Conservation (phyloP, 2,329 filamentous ascomycete genomes). For the Coniochaeta prunicola region DNA sequence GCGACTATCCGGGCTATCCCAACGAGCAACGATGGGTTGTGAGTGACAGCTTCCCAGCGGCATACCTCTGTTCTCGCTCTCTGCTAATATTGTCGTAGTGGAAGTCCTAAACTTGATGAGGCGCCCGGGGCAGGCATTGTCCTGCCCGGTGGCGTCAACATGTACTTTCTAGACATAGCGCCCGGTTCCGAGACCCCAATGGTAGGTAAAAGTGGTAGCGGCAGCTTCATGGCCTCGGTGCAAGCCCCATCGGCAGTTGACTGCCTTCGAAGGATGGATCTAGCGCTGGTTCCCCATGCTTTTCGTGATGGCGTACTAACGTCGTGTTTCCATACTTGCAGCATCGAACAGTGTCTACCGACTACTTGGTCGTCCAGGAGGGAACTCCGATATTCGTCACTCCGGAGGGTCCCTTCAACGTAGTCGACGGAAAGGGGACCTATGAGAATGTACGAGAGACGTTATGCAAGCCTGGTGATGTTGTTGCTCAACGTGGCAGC, state of each 20-base stretch:
- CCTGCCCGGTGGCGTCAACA: slow-evolving; percentile 21
- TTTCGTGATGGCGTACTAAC: neutral
- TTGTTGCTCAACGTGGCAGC: slow-evolving; percentile 21
- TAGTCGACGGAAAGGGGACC: slow-evolving; percentile 16
- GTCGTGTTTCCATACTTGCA: slow-evolving; percentile 4
- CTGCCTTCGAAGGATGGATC: too few species aligned
- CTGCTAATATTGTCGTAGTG: slow-evolving; percentile 8
- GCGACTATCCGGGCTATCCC: slow-evolving; percentile 7
- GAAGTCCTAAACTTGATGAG: slow-evolving; percentile 15
- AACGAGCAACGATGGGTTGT: slow-evolving; percentile 19
- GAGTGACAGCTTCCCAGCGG: slow-evolving; percentile 10
- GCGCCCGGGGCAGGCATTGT: slow-evolving; percentile 23
- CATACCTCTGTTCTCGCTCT: neutral
- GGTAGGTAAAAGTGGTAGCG: slow-evolving; percentile 9
- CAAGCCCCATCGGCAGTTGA: too few species aligned
- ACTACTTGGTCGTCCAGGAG: slow-evolving; percentile 21
- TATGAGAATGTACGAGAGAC: slow-evolving; percentile 19
- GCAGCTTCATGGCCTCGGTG: neutral
- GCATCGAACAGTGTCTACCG: slow-evolving; percentile 24
- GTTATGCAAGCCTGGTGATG: slow-evolving; percentile 17
- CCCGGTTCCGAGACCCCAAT: slow-evolving; percentile 19
- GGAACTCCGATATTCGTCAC: slow-evolving; percentile 20
- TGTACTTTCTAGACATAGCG: slow-evolving; percentile 21
- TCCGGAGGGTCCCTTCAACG: slow-evolving; percentile 14
- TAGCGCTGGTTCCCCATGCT: neutral